phyloP scores from a whole-genome alignment of 169 alveolate genomes.

The Cryptosporidium viatorum region DNA sequence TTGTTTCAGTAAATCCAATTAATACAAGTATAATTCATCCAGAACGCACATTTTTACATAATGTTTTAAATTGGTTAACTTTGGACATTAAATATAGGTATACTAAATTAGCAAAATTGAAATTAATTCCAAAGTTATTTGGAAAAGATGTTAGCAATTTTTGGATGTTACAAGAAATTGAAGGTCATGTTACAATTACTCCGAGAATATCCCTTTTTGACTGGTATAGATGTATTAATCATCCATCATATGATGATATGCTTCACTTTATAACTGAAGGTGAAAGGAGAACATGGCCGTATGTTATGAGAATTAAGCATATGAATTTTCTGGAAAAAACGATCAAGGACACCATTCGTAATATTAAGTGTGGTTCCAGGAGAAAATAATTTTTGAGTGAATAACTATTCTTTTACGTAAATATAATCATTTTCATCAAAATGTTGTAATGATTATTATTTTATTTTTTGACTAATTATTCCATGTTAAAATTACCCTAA shows the following conservation, averaged over 20 bases:
- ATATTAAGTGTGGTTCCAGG: neutral
- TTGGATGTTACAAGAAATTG: conserved; percentile 76
- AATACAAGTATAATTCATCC: conserved; percentile 38
- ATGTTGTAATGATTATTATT: too few species aligned
- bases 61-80: conserved; percentile 75
- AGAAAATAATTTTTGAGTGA: neutral
- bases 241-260: conserved; percentile 76
- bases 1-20: conserved; percentile 30
- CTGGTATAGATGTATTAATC: conserved; percentile 76
- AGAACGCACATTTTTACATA: conserved; percentile 48
- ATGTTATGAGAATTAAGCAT: conserved; percentile 74
- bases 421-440: neutral
- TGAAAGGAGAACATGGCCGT: conserved; percentile 76
- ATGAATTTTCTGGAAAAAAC: conserved; percentile 58
- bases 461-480: neutral
- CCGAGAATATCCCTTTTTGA: conserved; percentile 74
- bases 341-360: conserved; percentile 23
- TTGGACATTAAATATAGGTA: conserved; percentile 76
- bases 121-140: conserved; percentile 73
- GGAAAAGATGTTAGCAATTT: conserved; percentile 77
- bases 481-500: neutral
- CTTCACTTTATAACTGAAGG: conserved; percentile 70
- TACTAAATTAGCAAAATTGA: conserved; percentile 74
- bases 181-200: conserved; percentile 77
- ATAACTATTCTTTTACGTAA: too few species aligned